Conservation (phyloP, 2,329 filamentous ascomycete species). For the Cryphonectria parasitica region DNA sequence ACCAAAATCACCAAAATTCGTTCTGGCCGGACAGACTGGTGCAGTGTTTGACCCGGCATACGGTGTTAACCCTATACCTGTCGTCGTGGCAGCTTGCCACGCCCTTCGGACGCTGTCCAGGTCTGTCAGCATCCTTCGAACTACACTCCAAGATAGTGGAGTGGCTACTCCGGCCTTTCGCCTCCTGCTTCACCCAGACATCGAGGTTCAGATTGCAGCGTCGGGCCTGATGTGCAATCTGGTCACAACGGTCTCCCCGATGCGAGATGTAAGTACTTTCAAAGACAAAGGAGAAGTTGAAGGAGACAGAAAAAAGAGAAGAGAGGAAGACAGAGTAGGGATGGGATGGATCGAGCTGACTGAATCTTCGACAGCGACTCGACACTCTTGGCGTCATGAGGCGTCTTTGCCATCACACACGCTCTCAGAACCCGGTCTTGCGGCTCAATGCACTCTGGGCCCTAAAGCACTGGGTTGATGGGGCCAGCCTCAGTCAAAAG, state of each 20-base stretch:
- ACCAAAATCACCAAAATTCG: conserved; percentile 39
- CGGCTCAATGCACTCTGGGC: conserved; percentile 90
- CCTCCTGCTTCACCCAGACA: conserved; percentile 73
- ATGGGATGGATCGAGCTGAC: conserved; percentile 29
- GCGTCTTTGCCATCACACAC: conserved; percentile 81
- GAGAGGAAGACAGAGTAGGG: too few relatives aligned
- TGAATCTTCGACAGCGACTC: conserved; percentile 59
- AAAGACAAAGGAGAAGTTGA: too few relatives aligned
- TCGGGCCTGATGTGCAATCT: conserved; percentile 85
- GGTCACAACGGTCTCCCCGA: conserved; percentile 85
- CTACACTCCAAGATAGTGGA: conserved; percentile 83
- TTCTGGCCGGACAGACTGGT: conserved; percentile 42
- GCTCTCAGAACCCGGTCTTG: conserved; percentile 77
- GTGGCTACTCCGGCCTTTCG: conserved; percentile 77
- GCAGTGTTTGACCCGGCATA: conserved; percentile 51
- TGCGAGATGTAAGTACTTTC: conserved; percentile 71
- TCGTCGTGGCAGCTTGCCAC: conserved; percentile 84
- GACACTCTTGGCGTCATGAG: conserved; percentile 74
- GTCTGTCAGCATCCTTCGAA: conserved; percentile 82
- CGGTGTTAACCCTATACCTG: conserved; percentile 73
- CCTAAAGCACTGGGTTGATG: conserved; percentile 84
- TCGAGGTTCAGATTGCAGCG: conserved; percentile 83
- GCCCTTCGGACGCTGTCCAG: conserved; percentile 80
- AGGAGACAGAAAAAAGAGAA: too few relatives aligned
- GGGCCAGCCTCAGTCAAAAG: conserved; percentile 72